Evolutionary conservation across 1,284 basidiomycete species (phyloP), one percentile per base, ranked within the genome.

Genomic region (Papiliotrema terrestris): DNA sequence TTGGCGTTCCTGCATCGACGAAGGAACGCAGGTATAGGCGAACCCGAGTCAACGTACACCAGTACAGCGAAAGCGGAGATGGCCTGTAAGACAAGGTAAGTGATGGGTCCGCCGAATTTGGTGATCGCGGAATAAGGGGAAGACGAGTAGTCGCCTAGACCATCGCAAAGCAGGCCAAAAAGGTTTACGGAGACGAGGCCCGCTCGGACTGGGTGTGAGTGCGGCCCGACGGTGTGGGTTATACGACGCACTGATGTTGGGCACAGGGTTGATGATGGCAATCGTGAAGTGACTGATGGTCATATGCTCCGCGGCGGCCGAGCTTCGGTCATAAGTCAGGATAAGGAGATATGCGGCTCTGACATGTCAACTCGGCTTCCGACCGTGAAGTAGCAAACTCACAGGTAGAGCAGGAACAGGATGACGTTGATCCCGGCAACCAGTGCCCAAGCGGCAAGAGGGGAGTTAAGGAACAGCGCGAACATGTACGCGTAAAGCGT

Each of bases 391-490:
- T 45, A 19, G 8, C 32, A 8, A 15, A 59, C 67, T 63, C 43
- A 67, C 63, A 69, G 48, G 41, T 69, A 69, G 65, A 88, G 85
- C 46, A 87, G 71, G 71, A 84, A 88, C 67, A 88, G 81, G 52
- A 89, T 75, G 41, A 87, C 80, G 61, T 89, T 87, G 69, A 86
- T 88, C n/a, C 83, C 86, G 9, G 86, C 87, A 11, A 84, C 81
- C 6, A 81, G 76, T 0, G 88, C 87, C 63, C 89, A 91, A 2
- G 87, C 84, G 2, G 86, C 84, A 13, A 91, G 76, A 9, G 87
- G 84, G 0, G 86, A 86, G 6, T 82, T 73, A 44, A 84, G 81
- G 54, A 84, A 70, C 2, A 89, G 72, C 2, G 87, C 84, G 6
- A 83, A 76, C 52, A 83, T 83, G 68, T 87, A 89, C 2, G 86